A percentile compares a stretch with the other conserved stretches of the same genome.
These are phyloP conservation scores for Scheffersomyces segobiensis DNA, from an alignment of 1,139 yeast species.

Conservation along the genomic window DNA sequence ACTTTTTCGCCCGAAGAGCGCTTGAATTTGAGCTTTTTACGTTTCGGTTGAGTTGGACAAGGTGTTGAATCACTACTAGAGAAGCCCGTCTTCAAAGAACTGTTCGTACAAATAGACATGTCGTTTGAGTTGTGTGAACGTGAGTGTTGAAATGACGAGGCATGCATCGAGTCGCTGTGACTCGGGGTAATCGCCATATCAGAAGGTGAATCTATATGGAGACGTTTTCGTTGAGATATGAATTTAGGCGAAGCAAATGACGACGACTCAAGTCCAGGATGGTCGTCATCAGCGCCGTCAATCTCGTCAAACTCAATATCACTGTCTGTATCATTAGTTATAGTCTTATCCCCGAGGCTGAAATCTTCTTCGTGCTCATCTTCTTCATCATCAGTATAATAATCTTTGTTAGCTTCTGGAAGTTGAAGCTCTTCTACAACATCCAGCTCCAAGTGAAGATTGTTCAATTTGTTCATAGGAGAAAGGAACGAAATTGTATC, in stretches of 20 bases:
- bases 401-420: constrained; percentile 4
- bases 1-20: constrained; percentile 12
- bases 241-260: constrained; percentile 15
- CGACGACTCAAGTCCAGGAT: constrained; percentile 1
- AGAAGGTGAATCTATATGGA: constrained; percentile 15
- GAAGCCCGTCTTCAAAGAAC: constrained; percentile 17
- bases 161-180: constrained; percentile 2
- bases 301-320: constrained; percentile 11
- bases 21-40: constrained; percentile 19
- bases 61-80: constrained; percentile 26
- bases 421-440: constrained; percentile 6
- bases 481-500: constrained; percentile 33
- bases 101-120: constrained; percentile 16
- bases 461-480: constrained; percentile 25
- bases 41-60: constrained; percentile 23
- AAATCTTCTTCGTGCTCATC: constrained; percentile 10
- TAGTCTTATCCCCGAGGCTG: constrained; percentile 15
- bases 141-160: background rate
- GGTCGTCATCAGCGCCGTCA: background rate
- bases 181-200: constrained; percentile 17
- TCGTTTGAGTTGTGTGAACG: constrained; percentile 2
- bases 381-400: constrained; percentile 6
- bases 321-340: constrained; percentile 16
- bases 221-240: constrained; percentile 18
- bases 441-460: constrained; percentile 16